These are phyloP conservation scores for Euphorbia schlechtendalii DNA, from an alignment of 441 rosid genomes.

Conservation along the genomic window DNA sequence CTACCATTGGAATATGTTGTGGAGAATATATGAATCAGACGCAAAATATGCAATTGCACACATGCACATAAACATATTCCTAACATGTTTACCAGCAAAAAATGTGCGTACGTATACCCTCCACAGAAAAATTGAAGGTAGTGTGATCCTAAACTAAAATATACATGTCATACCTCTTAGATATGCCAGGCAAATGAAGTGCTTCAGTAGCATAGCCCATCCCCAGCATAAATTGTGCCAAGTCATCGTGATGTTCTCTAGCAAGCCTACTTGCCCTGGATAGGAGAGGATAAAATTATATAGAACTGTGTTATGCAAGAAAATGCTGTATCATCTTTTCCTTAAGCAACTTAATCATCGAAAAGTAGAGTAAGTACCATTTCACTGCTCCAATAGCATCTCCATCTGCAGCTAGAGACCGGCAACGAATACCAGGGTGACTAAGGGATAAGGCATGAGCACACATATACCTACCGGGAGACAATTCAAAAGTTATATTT, in stretches of 20 bases:
- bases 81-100: neutral
- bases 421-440: conserved; percentile 98
- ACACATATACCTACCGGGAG: conserved; percentile 77
- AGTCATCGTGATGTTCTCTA: conserved; percentile 98
- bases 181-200: conserved; percentile 98
- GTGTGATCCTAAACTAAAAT: neutral
- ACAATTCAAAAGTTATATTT: conserved; percentile 7
- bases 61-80: neutral
- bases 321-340: neutral
- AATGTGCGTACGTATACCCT: neutral
- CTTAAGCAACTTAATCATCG: neutral
- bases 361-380: conserved; percentile 46
- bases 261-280: conserved; percentile 99
- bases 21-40: neutral
- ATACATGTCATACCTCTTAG: conserved; percentile 61
- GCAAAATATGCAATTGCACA: neutral
- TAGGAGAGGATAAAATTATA: conserved; percentile 14
- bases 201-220: conserved; percentile 99
- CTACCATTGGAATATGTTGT: too few species aligned
- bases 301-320: conserved; percentile 11
- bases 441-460: conserved; percentile 93
- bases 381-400: conserved; percentile 99
- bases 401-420: conserved; percentile 96
- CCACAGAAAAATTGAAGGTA: neutral
- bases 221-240: conserved; percentile 94